Base-by-base conservation (phyloP, 305 asterid genomes). In the Solanum aculeatissimum region DNA sequence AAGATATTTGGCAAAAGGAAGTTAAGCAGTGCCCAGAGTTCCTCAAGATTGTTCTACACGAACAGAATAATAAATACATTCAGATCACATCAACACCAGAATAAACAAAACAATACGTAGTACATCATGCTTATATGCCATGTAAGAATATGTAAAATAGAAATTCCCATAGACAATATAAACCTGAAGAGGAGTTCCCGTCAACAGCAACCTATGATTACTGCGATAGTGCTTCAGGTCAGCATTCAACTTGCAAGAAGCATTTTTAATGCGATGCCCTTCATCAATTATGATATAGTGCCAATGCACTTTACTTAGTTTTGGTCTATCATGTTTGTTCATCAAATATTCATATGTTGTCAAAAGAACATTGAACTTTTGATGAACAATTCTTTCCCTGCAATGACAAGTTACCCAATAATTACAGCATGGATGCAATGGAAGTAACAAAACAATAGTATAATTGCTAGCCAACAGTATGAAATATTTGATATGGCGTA, bases 241-340 rank as follows among this genome's bases (percentile, higher is more conserved):
- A 89, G 99, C 97, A 95, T 97, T 97, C 88, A 97, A 91, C 91
- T 97, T 97, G 97, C 98, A 97, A 74, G 99, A 97, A 89, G 99
- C 99, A 94, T 97, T 97, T 93, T 97, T 97, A 70, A 97, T 97
- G 79, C 99, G 99, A 90, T 97, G 99, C 69, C 99, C 99, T 89
- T 97, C 99, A 86, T 97, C 99, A 72, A 97, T 97, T 87, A 97
- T 95, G 84, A 97, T 86, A 88, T 97, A 95, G 91, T 95, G 99
- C 99, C 99, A 97, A 2, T 92, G 97, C 83, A 97, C 82, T 91
- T 95, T 97, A 90, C 99, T 91, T 86, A 97, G 89, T 85, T 97
- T 97, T 86, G 99, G 99, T 66, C 98, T 93, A 88, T 97, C 99
- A 87, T 94, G 99, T 93, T 97, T 97, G 92, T 97, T 97, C 99